Conservation (phyloP, 208 protist species). For the Crithidia expoeki region DNA sequence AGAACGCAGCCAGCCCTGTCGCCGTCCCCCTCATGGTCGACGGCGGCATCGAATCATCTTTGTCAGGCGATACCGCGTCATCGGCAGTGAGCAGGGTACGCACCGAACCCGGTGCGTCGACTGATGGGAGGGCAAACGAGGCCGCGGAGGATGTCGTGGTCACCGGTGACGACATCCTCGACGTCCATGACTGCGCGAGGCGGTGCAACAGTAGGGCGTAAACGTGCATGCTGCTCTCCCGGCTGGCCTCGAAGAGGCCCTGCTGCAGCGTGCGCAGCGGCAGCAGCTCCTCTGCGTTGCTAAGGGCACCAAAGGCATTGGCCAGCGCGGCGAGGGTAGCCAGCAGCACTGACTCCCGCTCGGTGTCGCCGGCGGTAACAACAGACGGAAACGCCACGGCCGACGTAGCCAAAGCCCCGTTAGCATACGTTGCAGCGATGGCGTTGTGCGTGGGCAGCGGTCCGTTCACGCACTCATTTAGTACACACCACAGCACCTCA, state of each 20-base stretch:
- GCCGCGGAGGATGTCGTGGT: neutral
- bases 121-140: slow-evolving; percentile 6
- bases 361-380: neutral
- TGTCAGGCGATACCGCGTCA: neutral
- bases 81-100: neutral
- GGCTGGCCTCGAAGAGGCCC: slow-evolving; percentile 29
- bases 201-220: slow-evolving; percentile 27
- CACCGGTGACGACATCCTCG: slow-evolving; percentile 2
- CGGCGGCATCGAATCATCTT: neutral
- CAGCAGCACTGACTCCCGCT: slow-evolving; percentile 19
- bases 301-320: slow-evolving; percentile 13
- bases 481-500: slow-evolving; percentile 21
- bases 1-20: neutral
- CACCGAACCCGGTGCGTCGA: neutral
- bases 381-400: neutral
- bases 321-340: slow-evolving; percentile 13
- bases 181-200: slow-evolving; percentile 22
- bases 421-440: neutral
- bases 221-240: slow-evolving; percentile 20
- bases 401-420: neutral
- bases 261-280: slow-evolving; percentile 32
- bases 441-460: neutral
- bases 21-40: neutral
- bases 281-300: slow-evolving; percentile 22
- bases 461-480: slow-evolving; percentile 29